These are phyloP conservation scores for Plasmodium relictum DNA, from an alignment of 169 alveolate species.

Conservation along the genomic window DNA sequence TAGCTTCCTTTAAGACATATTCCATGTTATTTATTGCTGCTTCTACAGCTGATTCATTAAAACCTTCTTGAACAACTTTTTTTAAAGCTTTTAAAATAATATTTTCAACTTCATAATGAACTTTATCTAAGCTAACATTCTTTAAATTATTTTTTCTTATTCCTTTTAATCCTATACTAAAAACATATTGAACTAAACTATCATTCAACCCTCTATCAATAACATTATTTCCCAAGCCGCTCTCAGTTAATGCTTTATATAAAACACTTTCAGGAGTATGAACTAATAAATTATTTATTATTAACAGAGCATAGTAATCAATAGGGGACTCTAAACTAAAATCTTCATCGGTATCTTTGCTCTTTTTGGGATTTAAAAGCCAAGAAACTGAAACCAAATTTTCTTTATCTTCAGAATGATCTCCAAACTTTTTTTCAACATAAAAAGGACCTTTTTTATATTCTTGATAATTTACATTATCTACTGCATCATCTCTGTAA, in stretches of 20 bases:
- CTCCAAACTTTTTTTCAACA: constrained; percentile 49
- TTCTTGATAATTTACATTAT: constrained; percentile 49
- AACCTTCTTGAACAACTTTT: constrained; percentile 80
- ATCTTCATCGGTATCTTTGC: constrained; percentile 5
- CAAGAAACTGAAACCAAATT: constrained; percentile 66
- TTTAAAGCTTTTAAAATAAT: constrained; percentile 79
- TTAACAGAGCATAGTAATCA: constrained; percentile 60
- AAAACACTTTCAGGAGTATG: constrained; percentile 68
- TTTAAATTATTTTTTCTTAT: constrained; percentile 57
- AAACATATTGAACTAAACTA: constrained; percentile 47
- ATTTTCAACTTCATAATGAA: constrained; percentile 78
- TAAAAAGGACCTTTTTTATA: constrained; percentile 76
- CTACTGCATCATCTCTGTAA: constrained; percentile 69
- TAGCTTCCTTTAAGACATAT: constrained; percentile 81
- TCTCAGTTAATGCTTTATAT: constrained; percentile 60
- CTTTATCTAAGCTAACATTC: constrained; percentile 26
- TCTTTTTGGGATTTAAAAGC: constrained; percentile 66
- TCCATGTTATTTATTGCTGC: constrained; percentile 85
- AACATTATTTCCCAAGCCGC: constrained; percentile 83
- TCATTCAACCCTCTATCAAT: constrained; percentile 81
- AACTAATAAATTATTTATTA: constrained; percentile 45
- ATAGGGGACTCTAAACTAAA: constrained; percentile 65
- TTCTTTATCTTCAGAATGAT: constrained; percentile 70
- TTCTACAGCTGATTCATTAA: constrained; percentile 83
- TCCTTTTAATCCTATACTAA: constrained; percentile 72